Percentiles rank a stretch among this genome's conserved stretches.
Evolutionary conservation across 306 rosid species (phyloP).

Genomic region (Casuarina glauca): DNA sequence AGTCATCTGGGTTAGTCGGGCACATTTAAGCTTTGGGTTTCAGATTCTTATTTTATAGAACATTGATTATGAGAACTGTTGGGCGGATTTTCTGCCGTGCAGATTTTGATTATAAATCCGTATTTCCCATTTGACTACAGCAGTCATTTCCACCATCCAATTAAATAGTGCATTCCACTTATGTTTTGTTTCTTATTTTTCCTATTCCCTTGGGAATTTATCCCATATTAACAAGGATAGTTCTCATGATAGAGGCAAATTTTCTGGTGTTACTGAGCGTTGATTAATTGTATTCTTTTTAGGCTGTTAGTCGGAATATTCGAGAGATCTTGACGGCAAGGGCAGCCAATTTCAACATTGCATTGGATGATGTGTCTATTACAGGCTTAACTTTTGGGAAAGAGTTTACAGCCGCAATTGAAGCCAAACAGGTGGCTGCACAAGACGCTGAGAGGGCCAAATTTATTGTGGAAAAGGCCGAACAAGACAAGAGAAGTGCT

Average conservation of each 20-base stretch:
- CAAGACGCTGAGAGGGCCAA: constrained; percentile 98
- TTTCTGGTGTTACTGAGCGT: neutral
- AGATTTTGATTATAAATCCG: neutral
- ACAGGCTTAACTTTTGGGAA: constrained; percentile 72
- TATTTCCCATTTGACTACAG: neutral
- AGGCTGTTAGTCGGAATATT: constrained; percentile 91
- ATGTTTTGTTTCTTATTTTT: neutral
- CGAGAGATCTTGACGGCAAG: constrained; percentile 74
- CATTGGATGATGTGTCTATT: constrained; percentile 90
- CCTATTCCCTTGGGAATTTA: neutral
- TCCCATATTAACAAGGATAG: neutral
- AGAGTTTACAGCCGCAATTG: constrained; percentile 89
- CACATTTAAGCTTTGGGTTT: neutral
- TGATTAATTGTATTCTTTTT: constrained; percentile 21
- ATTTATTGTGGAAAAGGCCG: constrained; percentile 86
- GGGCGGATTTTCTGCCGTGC: neutral
- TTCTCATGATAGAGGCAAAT: neutral
- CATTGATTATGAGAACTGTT: neutral
- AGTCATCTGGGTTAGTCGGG: neutral
- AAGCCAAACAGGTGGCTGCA: constrained; percentile 96
- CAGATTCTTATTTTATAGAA: neutral
- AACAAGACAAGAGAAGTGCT: constrained; percentile 90
- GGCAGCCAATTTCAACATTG: constrained; percentile 81
- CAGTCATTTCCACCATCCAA: neutral
- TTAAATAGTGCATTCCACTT: neutral